Evolutionary conservation across 805 yeast species (phyloP).

Genomic region (Saccharomycopsis sp.): DNA sequence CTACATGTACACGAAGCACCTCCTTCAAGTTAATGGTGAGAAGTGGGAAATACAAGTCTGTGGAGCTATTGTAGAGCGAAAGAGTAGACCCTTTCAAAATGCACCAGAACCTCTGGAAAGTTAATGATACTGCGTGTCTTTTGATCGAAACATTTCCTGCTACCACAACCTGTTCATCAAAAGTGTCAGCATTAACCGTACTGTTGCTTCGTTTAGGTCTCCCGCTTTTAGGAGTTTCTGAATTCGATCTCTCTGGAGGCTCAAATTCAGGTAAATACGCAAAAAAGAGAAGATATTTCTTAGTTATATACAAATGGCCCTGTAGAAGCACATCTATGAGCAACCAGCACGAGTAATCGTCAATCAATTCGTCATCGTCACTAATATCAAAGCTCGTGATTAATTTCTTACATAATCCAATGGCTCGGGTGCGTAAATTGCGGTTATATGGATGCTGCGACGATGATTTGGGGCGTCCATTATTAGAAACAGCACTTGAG

Average conservation of each 20-base stretch:
- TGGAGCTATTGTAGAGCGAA: constrained; percentile 60
- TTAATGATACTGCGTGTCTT: constrained; percentile 25
- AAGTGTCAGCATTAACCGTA: background rate
- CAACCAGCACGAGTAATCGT: constrained; percentile 74
- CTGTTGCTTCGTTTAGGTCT: background rate
- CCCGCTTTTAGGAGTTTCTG: background rate
- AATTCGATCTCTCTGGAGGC: background rate
- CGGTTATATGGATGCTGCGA: constrained; percentile 17
- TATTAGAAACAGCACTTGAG: constrained; percentile 23
- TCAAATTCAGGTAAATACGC: constrained; percentile 63
- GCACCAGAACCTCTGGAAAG: constrained; percentile 65
- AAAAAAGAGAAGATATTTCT: constrained; percentile 58
- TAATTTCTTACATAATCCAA: constrained; percentile 33
- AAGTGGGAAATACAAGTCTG: constrained; percentile 80
- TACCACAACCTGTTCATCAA: constrained; percentile 36
- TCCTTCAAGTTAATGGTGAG: constrained; percentile 65
- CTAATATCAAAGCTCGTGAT: constrained; percentile 37
- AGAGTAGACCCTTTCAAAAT: constrained; percentile 63
- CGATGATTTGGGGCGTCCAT: constrained; percentile 28
- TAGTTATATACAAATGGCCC: constrained; percentile 76
- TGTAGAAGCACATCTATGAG: constrained; percentile 76
- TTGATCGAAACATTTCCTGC: constrained; percentile 47
- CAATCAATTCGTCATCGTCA: constrained; percentile 48
- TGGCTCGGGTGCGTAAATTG: constrained; percentile 29
- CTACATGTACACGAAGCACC: constrained; percentile 54